Evolutionary conservation across 148 eudicot species (phyloP).

Genomic region (Tetragonia tetragonoides): DNA sequence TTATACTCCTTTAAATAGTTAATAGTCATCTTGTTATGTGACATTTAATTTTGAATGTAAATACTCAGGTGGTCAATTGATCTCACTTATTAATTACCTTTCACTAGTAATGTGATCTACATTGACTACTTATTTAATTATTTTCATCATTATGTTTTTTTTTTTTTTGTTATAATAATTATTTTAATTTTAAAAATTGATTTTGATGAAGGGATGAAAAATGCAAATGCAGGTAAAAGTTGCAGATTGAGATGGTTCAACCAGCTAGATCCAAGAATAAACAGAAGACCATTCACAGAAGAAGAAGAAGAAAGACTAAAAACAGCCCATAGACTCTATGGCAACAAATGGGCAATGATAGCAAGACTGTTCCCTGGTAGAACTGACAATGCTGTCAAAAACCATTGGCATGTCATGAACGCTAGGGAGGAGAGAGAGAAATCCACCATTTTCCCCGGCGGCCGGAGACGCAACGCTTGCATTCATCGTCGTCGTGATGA

Average conservation of each 20-base stretch:
- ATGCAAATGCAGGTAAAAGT: slow-evolving; percentile 48
- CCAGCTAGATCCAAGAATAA: slow-evolving; percentile 63
- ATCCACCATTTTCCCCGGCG: neutral
- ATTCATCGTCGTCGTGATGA: neutral
- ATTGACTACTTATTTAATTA: too few relatives aligned
- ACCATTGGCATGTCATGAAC: slow-evolving; percentile 73
- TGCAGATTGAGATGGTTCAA: slow-evolving; percentile 80
- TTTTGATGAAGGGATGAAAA: neutral
- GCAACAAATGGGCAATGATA: slow-evolving; percentile 72
- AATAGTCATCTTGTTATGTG: too few relatives aligned
- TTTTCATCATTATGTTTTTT: too few relatives aligned
- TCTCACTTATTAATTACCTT: too few relatives aligned
- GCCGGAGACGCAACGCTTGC: neutral
- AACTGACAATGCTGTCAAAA: slow-evolving; percentile 71
- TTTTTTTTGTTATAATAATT: too few relatives aligned
- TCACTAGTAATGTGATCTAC: too few relatives aligned
- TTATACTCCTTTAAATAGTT: too few relatives aligned
- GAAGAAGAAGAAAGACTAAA: slow-evolving; percentile 60
- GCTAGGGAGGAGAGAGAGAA: slow-evolving; percentile 49
- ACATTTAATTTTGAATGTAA: too few relatives aligned
- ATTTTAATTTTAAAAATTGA: neutral
- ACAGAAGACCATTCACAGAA: slow-evolving; percentile 43
- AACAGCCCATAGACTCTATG: slow-evolving; percentile 48
- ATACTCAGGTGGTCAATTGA: too few relatives aligned
- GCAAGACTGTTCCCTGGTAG: slow-evolving; percentile 58